Evolutionary conservation across 306 rosid species (phyloP), one percentile per base, ranked within the genome.

Genomic region (Benincasa hispida): DNA sequence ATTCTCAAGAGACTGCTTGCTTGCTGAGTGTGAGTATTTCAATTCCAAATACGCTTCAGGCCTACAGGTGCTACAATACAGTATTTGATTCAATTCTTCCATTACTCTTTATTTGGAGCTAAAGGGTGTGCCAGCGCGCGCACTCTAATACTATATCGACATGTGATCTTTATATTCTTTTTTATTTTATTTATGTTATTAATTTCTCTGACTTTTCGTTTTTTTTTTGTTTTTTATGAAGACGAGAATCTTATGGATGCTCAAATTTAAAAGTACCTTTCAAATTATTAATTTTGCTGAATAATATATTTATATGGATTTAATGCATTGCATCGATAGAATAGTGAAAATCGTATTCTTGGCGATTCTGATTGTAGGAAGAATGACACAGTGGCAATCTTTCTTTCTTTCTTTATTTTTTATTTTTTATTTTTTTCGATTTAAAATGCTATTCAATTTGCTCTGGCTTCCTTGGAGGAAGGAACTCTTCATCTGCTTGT

Each of bases 1-100:
- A 94, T 83, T 87, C 97, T 81, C 94, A 81, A 83, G 92, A 91
- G 73, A 94, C 98, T 82, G 96, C 98, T 68, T 91, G 96, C 86
- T 84, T 94, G 88, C 93, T 94, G 75, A 91, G 96, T 80, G 98
- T 88, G 86, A 86, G 98, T 84, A 70, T 72, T 65, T 77, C 39
- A 28, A 75, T 73, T 63, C 50, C 22, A 35, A 55, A 55, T 45
- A 35, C 4, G 48, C 72, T 32, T 32, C 50, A 30, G 22, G 24
- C 68, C 22, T 65, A 67, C n/a, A n/a, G n/a, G n/a, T n/a, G n/a
- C n/a, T n/a, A n/a, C 32, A 41, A 37, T 41, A 37, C 54, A n/a
- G 27, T 39, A 21, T 68, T 41, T 42, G 53, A 45, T 45, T 69
- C 34, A 24, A 14, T 35, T 41, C 32, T 42, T 68, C 19, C 21